Conservation (phyloP, 306 rosid species). For the Pyrus bretschneideri region DNA sequence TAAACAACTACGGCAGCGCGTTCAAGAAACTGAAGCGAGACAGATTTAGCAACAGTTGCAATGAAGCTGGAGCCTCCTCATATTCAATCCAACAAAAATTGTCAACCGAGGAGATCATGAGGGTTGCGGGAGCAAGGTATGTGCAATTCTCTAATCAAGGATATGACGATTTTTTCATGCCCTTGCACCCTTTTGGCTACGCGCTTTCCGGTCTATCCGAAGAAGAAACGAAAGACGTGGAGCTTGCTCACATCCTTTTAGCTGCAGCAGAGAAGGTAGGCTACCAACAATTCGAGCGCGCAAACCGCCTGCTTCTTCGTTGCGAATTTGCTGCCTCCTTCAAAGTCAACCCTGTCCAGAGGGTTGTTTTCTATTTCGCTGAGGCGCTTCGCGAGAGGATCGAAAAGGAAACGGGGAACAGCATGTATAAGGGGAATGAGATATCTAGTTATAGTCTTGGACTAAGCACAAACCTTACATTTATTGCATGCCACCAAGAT, state of each 20-base stretch:
- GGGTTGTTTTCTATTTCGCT: conserved; percentile 43
- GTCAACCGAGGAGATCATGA: conserved; percentile 60
- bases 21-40: conserved; percentile 36
- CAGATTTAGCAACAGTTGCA: not conserved
- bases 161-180: conserved; percentile 27
- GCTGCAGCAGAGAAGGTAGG: conserved; percentile 68
- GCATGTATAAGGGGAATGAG: not conserved
- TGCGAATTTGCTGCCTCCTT: conserved; percentile 43
- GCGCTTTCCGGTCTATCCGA: conserved; percentile 36
- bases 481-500: conserved; percentile 28
- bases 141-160: conserved; percentile 41
- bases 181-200: conserved; percentile 50
- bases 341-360: conserved; percentile 32
- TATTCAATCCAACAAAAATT: conserved; percentile 16
- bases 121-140: conserved; percentile 71
- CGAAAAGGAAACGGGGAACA: conserved; percentile 36
- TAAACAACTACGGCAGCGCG: conserved; percentile 38
- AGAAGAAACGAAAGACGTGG: conserved; percentile 54
- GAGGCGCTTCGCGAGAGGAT: conserved; percentile 59
- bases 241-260: conserved; percentile 61
- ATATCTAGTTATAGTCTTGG: conserved; percentile 3
- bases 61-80: not conserved
- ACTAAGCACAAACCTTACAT: not conserved
- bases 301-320: conserved; percentile 43
- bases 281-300: conserved; percentile 53